Conservation (phyloP, 768 basidiomycete species). For the Termitomyces heimii region DNA sequence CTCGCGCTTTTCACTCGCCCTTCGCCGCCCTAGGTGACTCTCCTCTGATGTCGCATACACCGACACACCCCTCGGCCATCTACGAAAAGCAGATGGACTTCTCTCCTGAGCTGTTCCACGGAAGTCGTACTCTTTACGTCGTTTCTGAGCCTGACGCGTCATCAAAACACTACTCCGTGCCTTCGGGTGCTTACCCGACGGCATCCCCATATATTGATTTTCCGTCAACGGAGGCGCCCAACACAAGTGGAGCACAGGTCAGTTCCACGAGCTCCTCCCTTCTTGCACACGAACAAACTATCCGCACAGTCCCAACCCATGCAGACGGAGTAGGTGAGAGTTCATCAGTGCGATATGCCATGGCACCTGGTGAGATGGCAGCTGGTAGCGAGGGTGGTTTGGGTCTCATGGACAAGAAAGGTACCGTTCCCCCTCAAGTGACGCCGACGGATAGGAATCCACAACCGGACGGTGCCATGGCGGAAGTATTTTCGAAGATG, state of each 20-base stretch:
- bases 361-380: conserved; percentile 41
- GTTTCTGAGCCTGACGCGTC: conserved; percentile 68
- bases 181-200: conserved; percentile 60
- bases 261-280: conserved; percentile 36
- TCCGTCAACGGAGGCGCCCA: conserved; percentile 33
- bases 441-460: conserved; percentile 40
- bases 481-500: conserved; percentile 38
- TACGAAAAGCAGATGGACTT: conserved; percentile 63
- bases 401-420: conserved; percentile 34
- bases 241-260: conserved; percentile 25
- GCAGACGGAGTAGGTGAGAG: conserved; percentile 41
- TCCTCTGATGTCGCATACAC: conserved; percentile 26
- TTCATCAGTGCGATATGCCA: conserved; percentile 34
- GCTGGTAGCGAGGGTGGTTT: conserved; percentile 38
- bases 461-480: conserved; percentile 35
- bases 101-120: conserved; percentile 42
- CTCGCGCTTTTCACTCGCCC: conserved; percentile 62
- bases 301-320: conserved; percentile 33
- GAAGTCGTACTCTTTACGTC: conserved; percentile 55
- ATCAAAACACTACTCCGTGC: conserved; percentile 60
- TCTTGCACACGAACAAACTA: conserved; percentile 38
- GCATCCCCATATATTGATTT: conserved; percentile 40
- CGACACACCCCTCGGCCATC: conserved; percentile 25
- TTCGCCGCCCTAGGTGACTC: conserved; percentile 46
- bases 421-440: conserved; percentile 29